Percentiles rank a stretch among this genome's conserved stretches.
Conservation (phyloP, 768 basidiomycete genomes). For the Auriscalpium microsporum region DNA sequence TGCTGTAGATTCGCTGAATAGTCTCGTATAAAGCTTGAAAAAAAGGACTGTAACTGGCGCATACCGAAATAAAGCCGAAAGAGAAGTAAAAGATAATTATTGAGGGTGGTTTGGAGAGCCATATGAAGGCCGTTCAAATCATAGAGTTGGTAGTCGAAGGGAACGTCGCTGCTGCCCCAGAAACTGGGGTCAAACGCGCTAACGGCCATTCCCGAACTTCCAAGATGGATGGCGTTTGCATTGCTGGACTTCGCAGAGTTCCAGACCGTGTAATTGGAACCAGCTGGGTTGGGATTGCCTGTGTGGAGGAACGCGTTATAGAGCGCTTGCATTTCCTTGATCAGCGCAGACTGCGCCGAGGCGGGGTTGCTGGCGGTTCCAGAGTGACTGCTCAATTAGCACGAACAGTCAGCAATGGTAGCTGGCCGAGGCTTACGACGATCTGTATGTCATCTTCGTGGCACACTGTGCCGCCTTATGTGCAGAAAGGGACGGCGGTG, state of each 20-base stretch:
- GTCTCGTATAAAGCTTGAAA: too few species aligned
- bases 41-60: too few species aligned
- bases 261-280: slow-evolving; percentile 42
- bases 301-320: slow-evolving; percentile 58
- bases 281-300: slow-evolving; percentile 53
- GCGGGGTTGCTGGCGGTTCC: slow-evolving; percentile 53
- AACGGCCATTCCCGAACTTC: slow-evolving; percentile 43
- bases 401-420: background rate
- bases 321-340: slow-evolving; percentile 57
- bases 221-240: slow-evolving; percentile 53
- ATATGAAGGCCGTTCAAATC: slow-evolving; percentile 1
- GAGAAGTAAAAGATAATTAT: too few species aligned
- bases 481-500: slow-evolving; percentile 46
- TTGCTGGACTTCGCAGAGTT: slow-evolving; percentile 38
- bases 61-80: too few species aligned
- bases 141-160: slow-evolving; percentile 67
- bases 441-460: slow-evolving; percentile 81
- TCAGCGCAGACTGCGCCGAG: slow-evolving; percentile 47
- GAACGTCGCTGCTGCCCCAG: slow-evolving; percentile 50
- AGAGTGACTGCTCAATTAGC: slow-evolving; percentile 15
- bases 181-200: slow-evolving; percentile 58
- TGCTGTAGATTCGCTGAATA: too few species aligned
- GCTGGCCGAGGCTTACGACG: slow-evolving; percentile 39
- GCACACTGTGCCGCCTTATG: slow-evolving; percentile 49
- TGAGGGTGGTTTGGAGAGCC: too few species aligned